Conservation (phyloP, 2,329 filamentous ascomycete species). For the Trichoderma endophyticum region DNA sequence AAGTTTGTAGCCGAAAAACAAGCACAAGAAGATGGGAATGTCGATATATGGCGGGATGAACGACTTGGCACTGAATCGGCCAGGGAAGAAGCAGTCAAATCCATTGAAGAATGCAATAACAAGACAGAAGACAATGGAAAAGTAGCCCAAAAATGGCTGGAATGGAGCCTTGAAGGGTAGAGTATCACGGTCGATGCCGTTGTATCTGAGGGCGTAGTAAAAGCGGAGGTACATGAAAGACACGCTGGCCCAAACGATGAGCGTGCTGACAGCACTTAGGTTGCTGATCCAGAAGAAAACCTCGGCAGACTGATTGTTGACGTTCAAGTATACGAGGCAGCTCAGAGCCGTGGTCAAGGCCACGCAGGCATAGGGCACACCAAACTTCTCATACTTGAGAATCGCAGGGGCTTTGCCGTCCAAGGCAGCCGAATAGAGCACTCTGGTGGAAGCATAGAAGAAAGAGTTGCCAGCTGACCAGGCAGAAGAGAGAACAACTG, state of each 20-base stretch:
- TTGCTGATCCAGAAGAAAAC: constrained; percentile 63
- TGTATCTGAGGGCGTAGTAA: constrained; percentile 60
- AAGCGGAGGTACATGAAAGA: constrained; percentile 68
- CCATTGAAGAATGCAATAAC: constrained; percentile 69
- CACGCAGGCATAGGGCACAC: constrained; percentile 32
- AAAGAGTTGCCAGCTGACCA: constrained; percentile 58
- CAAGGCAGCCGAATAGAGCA: constrained; percentile 47
- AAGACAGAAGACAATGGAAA: constrained; percentile 58
- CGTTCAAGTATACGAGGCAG: constrained; percentile 60
- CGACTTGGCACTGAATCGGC: constrained; percentile 39
- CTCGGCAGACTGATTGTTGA: constrained; percentile 54
- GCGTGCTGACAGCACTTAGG: constrained; percentile 64
- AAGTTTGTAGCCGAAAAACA: constrained; percentile 65
- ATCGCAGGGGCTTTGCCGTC: constrained; percentile 41
- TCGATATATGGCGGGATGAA: constrained; percentile 70
- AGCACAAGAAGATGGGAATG: constrained; percentile 61
- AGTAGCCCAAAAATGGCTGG: constrained; percentile 68
- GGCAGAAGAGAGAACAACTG: constrained; percentile 55
- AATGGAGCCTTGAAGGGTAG: constrained; percentile 63
- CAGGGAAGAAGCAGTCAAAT: constrained; percentile 67
- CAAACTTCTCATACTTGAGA: constrained; percentile 29
- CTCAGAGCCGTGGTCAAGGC: constrained; percentile 50
- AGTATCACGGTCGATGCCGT: constrained; percentile 61
- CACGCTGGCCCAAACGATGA: constrained; percentile 67
- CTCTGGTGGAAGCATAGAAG: constrained; percentile 49